phyloP scores from a whole-genome alignment of 2,329 filamentous ascomycete species.

The Ophiosphaerella korrae region DNA sequence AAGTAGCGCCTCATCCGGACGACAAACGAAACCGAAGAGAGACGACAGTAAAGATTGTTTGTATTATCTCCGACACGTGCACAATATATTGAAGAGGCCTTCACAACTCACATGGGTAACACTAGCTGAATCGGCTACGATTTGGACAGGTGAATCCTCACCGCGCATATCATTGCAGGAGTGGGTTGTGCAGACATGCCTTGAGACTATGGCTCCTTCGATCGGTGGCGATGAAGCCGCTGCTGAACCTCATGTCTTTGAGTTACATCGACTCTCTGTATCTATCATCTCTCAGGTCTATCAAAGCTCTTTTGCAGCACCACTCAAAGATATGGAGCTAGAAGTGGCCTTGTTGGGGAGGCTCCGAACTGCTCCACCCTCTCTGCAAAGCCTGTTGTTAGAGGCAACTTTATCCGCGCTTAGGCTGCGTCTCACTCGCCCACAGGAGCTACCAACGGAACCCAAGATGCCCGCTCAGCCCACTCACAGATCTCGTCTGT shows the following conservation, averaged over 20 bases:
- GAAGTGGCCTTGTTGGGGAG: conserved; percentile 73
- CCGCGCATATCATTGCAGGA: conserved; percentile 63
- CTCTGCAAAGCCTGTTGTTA: conserved; percentile 77
- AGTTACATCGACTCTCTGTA: conserved; percentile 73
- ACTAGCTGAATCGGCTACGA: conserved; percentile 66
- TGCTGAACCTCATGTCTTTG: conserved; percentile 57
- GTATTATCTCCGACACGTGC: conserved; percentile 77
- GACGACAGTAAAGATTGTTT: conserved; percentile 77
- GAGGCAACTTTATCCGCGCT: conserved; percentile 78
- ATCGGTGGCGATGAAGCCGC: conserved; percentile 36
- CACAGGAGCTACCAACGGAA: conserved; percentile 29
- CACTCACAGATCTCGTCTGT: conserved; percentile 38
- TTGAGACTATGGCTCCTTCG: conserved; percentile 63
- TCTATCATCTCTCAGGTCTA: conserved; percentile 69
- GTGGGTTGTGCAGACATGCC: conserved; percentile 69
- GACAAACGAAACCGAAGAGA: conserved; percentile 3
- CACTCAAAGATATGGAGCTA: conserved; percentile 67
- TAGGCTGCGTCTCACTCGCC: conserved; percentile 59
- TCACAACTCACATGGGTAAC: conserved; percentile 73
- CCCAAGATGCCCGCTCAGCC: conserved; percentile 21
- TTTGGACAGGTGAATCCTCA: conserved; percentile 54
- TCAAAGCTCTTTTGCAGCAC: conserved; percentile 64
- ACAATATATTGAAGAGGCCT: conserved; percentile 72
- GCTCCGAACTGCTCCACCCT: conserved; percentile 63
- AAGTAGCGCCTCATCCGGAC: conserved; percentile 1